These are phyloP conservation scores for Ophiocytium majus DNA, from an alignment of 352 stramenopile genomes.

Conservation along the genomic window DNA sequence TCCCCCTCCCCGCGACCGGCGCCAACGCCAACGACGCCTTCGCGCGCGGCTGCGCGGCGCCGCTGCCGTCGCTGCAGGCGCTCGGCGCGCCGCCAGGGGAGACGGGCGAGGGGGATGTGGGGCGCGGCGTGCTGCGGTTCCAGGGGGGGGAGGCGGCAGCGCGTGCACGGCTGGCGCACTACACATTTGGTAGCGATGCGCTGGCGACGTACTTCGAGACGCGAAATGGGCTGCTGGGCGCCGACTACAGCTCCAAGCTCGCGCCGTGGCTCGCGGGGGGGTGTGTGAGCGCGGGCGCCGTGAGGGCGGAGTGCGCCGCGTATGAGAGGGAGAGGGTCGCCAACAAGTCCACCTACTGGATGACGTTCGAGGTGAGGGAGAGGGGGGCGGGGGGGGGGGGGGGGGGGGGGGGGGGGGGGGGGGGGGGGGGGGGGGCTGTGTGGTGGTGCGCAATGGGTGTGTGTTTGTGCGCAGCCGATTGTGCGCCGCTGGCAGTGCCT, in stretches of 20 bases:
- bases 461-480: too few species aligned
- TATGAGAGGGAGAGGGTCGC: conserved; percentile 66
- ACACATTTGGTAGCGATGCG: conserved; percentile 71
- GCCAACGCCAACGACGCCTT: neutral
- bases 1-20: neutral
- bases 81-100: neutral
- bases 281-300: conserved; percentile 68
- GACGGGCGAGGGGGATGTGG: conserved; percentile 45
- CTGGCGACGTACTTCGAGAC: conserved; percentile 74
- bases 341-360: conserved; percentile 55
- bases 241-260: conserved; percentile 76
- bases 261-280: conserved; percentile 73
- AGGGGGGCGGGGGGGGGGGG: too few species aligned
- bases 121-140: conserved; percentile 65
- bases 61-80: neutral
- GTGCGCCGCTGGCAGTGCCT: too few species aligned
- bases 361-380: conserved; percentile 46
- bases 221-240: conserved; percentile 73
- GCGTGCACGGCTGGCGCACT: conserved; percentile 67
- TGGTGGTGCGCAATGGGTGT: too few species aligned
- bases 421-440: too few species aligned
- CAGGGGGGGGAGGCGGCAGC: conserved; percentile 69
- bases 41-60: neutral
- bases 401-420: too few species aligned
- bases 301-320: conserved; percentile 64